Percentiles rank a stretch among this genome's conserved stretches.
Evolutionary conservation across 371 early-diverging fungal genomes (phyloP).

Genomic region (Apophysomyces trapeziformis): DNA sequence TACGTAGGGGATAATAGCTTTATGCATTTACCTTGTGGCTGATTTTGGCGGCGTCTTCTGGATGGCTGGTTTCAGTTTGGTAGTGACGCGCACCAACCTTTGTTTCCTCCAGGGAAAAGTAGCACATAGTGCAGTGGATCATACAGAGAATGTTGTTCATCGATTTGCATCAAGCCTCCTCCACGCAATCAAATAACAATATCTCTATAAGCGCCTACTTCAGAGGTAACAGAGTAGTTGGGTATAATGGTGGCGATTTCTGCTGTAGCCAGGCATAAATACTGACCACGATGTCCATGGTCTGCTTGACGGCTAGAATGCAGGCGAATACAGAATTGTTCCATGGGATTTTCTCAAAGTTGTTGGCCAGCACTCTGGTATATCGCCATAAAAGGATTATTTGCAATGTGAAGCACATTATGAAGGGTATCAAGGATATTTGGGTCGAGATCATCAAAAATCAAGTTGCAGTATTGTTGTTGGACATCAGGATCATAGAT

Average conservation of each 20-base stretch:
- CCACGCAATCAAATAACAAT: constrained; percentile 8
- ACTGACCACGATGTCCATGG: no score
- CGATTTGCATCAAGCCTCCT: constrained; percentile 5
- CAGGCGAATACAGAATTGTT: no score
- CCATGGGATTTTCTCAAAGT: no score
- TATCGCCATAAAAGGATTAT: no score
- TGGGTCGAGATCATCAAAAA: no score
- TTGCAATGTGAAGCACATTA: no score
- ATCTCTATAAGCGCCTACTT: constrained; percentile 12
- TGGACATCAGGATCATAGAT: no score
- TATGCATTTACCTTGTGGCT: background rate
- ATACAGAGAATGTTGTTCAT: constrained; percentile 13
- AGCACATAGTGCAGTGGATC: constrained; percentile 20
- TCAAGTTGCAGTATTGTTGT: no score
- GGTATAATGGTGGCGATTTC: background rate
- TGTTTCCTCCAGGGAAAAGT: background rate
- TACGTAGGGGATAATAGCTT: background rate
- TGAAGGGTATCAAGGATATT: no score
- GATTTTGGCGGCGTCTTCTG: background rate
- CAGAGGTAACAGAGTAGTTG: constrained; percentile 17
- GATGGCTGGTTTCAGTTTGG: background rate
- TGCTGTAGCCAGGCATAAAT: constrained; percentile 25
- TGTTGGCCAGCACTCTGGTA: no score
- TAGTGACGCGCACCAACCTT: constrained; percentile 4
- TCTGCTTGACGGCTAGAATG: no score